Evolutionary conservation across 352 stramenopile species (phyloP), one percentile per base, ranked within the genome.

Genomic region (Globisporangium perplexum): DNA sequence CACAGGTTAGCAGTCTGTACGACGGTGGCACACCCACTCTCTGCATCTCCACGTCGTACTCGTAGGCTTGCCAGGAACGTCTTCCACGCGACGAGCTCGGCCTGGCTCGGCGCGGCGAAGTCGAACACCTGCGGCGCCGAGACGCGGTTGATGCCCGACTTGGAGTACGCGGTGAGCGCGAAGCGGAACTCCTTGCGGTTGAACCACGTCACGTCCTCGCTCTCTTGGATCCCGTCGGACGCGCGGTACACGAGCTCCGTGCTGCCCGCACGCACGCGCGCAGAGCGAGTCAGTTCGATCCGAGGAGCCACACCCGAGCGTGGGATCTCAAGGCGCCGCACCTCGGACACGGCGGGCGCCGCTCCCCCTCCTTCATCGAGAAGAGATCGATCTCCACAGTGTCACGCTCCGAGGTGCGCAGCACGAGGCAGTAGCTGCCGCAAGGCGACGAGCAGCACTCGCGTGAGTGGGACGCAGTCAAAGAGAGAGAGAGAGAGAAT

Each of bases 341-440:
- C 75, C 60, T 74, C 8, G 83, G 79, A 30, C 78, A 80, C 7
- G 77, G 69, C 6, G 83, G 79, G 1, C 83, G 83, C 50, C 77
- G 72, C 58, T 93, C 83, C 23, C 83, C 83, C 14, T 69, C 70
- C 15, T 73, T 84, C 79, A 93, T 90, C 17, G 68, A 65, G 52
- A 93, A 95, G 17, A 95, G 50, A 53, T 92, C 74, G 22, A 95
- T 86, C 67, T 95, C 84, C 11, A 91, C 68, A 5, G 89, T 66
- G 43, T 77, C 69, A 10, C 39, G 46, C 22, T 81, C 65, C 3
- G 63, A 59, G 23, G 82, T 90, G 23, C 69, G 68, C 22, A 95
- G 66, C 14, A 93, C 74, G 57, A 93, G 73, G 33, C 74, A 86
- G 61, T 92, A 92, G 42, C 84, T 93, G 48, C 8, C 39, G 14